Base-by-base conservation (phyloP, 257 asterid genomes). In the Haberlea rhodopensis region DNA sequence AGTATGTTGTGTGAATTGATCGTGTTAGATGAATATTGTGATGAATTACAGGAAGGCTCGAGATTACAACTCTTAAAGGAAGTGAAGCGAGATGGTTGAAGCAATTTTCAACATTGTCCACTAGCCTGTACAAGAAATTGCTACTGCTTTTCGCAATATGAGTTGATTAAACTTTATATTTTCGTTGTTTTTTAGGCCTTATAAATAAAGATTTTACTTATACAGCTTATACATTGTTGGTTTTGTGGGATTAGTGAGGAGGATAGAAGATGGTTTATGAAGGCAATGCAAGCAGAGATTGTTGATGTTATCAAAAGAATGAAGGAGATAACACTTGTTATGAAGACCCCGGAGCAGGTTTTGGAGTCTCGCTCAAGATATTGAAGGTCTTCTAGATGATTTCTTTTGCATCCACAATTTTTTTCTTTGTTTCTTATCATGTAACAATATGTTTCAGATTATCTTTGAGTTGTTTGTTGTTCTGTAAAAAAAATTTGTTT, bases 321-420 rank as follows among this genome's bases (percentile, higher is more conserved):
- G n/a, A n/a, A n/a, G n/a, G n/a, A n/a, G n/a, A n/a, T n/a, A n/a
- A n/a, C n/a, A n/a, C n/a, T n/a, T n/a, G n/a, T n/a, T n/a, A n/a
- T n/a, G n/a, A n/a, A n/a, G n/a, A n/a, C 95, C 16, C 95, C 98
- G 0, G 87, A 89, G 60, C 76, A 82, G 62, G 96, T 85, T 8
- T 78, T 89, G 72, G 95, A 81, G 74, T 80, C 96, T 54, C 98
- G 85, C 90, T 61, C 80, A 78, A 67, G 95, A 90, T 80, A 76
- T 90, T 60, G 96, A 84, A 79, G 94, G 96, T 87, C 55, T 52
- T 31, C 1, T 15, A 5, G 40, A 26, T 46, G 26, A 7, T 1
- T 34, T 20, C 64, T 40, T 63, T 58, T 10, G 2, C 18, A 27
- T 52, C 7, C 26, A 10, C 19, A 45, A 2, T 19, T 34, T 5